Percentiles rank a stretch among this genome's conserved stretches.
phyloP scores from a whole-genome alignment of 257 asterid genomes.

The Nicotiana tabacum region DNA sequence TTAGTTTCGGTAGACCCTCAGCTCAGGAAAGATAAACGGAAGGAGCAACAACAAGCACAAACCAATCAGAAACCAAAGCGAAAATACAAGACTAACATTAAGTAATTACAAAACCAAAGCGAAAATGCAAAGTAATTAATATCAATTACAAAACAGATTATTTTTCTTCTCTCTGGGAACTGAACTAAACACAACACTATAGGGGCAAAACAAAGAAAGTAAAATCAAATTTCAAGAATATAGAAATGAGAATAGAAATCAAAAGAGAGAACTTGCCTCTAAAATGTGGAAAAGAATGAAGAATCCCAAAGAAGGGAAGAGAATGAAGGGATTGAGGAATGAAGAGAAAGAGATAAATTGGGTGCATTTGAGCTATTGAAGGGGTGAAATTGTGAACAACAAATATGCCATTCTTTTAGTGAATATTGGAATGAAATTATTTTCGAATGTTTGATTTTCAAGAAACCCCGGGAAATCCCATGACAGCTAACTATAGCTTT shows the following conservation, averaged over 20 bases:
- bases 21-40: no score
- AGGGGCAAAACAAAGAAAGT: background rate
- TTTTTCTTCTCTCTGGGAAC: background rate
- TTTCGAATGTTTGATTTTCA: conserved; percentile 8
- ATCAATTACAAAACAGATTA: background rate
- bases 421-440: background rate
- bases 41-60: no score
- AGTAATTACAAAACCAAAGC: no score
- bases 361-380: background rate
- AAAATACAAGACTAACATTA: no score
- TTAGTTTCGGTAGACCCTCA: no score
- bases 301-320: background rate
- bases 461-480: conserved; percentile 10
- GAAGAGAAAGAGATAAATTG: background rate
- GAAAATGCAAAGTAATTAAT: background rate
- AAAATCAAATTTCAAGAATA: background rate
- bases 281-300: conserved; percentile 5
- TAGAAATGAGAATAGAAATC: background rate
- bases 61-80: no score
- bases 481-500: background rate
- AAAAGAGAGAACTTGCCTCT: conserved; percentile 3
- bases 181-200: background rate
- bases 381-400: background rate
- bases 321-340: background rate
- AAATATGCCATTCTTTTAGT: background rate